phyloP scores from a whole-genome alignment of 1,139 yeast genomes.

The Arxiozyma telluris region DNA sequence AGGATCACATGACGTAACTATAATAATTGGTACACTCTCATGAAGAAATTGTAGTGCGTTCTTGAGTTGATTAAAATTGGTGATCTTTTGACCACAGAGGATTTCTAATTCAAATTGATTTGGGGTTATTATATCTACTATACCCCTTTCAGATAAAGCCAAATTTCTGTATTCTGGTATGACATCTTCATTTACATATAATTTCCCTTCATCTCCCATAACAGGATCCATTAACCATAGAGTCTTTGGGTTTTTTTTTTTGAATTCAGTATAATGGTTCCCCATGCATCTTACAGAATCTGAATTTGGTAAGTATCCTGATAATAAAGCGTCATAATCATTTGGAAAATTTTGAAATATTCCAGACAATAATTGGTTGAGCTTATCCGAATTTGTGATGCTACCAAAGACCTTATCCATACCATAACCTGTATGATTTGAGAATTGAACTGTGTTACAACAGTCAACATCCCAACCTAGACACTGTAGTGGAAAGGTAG shows the following conservation, averaged over 20 bases:
- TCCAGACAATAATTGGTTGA: slow-evolving; percentile 32
- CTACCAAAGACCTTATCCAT: slow-evolving; percentile 34
- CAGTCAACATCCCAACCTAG: slow-evolving; percentile 63
- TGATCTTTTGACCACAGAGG: slow-evolving; percentile 40
- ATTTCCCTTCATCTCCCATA: slow-evolving; percentile 64
- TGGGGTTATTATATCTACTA: slow-evolving; percentile 56
- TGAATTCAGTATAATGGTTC: slow-evolving; percentile 22
- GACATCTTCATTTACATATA: slow-evolving; percentile 53
- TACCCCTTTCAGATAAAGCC: slow-evolving; percentile 29
- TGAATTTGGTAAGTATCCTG: slow-evolving; percentile 53
- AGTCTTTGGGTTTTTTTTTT: slow-evolving; percentile 17
- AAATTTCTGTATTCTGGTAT: slow-evolving; percentile 44
- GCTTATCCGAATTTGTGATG: slow-evolving; percentile 22
- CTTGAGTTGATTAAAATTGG: slow-evolving; percentile 32
- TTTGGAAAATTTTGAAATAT: slow-evolving; percentile 26
- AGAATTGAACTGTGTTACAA: slow-evolving; percentile 53
- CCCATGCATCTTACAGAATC: slow-evolving; percentile 35
- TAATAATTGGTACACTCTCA: slow-evolving; percentile 25
- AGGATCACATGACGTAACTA: slow-evolving; percentile 27
- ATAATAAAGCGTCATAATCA: slow-evolving; percentile 41
- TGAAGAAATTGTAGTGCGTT: slow-evolving; percentile 39
- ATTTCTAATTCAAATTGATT: slow-evolving; percentile 66
- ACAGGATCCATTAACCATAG: slow-evolving; percentile 60
- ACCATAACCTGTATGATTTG: slow-evolving; percentile 65
- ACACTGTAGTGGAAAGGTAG: slow-evolving; percentile 54